These are phyloP conservation scores for Raphanus raphanistrum DNA, from an alignment of 345 rosid species.

Conservation along the genomic window DNA sequence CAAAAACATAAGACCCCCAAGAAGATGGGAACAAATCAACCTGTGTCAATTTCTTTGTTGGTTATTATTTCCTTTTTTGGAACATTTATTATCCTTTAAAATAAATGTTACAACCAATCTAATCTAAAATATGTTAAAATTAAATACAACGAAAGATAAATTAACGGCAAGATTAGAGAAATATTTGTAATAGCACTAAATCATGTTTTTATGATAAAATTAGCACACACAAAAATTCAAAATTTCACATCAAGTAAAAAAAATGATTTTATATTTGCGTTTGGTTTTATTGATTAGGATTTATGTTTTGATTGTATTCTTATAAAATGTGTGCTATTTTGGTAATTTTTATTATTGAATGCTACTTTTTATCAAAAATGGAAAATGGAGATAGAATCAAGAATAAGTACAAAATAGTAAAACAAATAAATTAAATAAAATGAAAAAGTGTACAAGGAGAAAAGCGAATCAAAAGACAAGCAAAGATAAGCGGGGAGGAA, in stretches of 20 bases:
- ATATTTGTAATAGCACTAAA: too few relatives aligned
- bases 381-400: neutral
- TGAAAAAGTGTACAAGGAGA: neutral
- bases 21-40: slow-evolving; percentile 6
- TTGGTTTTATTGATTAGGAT: too few relatives aligned
- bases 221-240: too few relatives aligned
- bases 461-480: slow-evolving; percentile 12
- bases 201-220: too few relatives aligned
- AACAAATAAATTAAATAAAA: too few relatives aligned
- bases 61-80: neutral
- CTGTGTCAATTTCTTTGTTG: neutral
- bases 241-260: too few relatives aligned
- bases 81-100: neutral
- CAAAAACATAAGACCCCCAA: neutral
- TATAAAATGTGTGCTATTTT: neutral
- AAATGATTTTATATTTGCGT: too few relatives aligned
- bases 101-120: neutral
- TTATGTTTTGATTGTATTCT: neutral
- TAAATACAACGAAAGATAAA: neutral
- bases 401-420: neutral
- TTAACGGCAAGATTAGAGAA: neutral
- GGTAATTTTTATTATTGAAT: neutral
- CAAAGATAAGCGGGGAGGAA: slow-evolving; percentile 9
- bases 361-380: neutral
- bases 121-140: slow-evolving; percentile 2